A percentile compares a stretch with the other conserved stretches of the same genome.
Conservation (phyloP, 495 filamentous ascomycete genomes). For the Hypoxylon lenormandii region DNA sequence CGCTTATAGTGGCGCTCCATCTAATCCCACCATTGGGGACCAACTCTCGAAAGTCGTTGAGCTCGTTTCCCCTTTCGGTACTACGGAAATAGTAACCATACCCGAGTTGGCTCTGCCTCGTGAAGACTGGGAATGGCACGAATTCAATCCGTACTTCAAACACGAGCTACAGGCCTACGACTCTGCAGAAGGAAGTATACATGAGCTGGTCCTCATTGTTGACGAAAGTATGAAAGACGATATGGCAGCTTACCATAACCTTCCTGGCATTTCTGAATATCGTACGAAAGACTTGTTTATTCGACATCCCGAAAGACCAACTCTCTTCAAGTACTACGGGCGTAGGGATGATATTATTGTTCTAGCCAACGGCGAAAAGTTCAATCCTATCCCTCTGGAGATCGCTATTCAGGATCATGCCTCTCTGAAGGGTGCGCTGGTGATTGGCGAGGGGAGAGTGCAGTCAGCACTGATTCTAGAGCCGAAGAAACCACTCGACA, state of each 20-base stretch:
- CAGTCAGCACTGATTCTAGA: slow-evolving; percentile 61
- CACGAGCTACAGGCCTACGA: slow-evolving; percentile 48
- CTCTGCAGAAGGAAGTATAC: slow-evolving; percentile 5
- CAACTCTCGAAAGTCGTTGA: slow-evolving; percentile 16
- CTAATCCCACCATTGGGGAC: slow-evolving; percentile 18
- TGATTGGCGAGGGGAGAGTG: slow-evolving; percentile 58
- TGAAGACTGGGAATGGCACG: slow-evolving; percentile 29
- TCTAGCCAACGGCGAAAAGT: slow-evolving; percentile 66
- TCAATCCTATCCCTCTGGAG: slow-evolving; percentile 63
- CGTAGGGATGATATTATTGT: slow-evolving; percentile 67
- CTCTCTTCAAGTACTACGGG: slow-evolving; percentile 58
- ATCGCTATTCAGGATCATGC: slow-evolving; percentile 34
- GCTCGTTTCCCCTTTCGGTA: slow-evolving; percentile 40
- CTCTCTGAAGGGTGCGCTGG: slow-evolving; percentile 53
- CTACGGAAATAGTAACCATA: slow-evolving; percentile 18
- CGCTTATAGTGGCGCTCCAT: slow-evolving; percentile 42
- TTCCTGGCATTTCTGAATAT: slow-evolving; percentile 56
- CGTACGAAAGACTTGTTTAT: slow-evolving; percentile 63
- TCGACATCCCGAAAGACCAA: slow-evolving; percentile 54
- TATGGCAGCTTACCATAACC: slow-evolving; percentile 52
- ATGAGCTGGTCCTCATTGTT: slow-evolving; percentile 39
- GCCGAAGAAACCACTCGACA: slow-evolving; percentile 14
- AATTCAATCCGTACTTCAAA: slow-evolving; percentile 28
- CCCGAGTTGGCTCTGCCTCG: slow-evolving; percentile 4
- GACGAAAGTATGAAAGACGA: slow-evolving; percentile 13